Conservation (phyloP, 495 filamentous ascomycete species). For the Penicillium manginii region DNA sequence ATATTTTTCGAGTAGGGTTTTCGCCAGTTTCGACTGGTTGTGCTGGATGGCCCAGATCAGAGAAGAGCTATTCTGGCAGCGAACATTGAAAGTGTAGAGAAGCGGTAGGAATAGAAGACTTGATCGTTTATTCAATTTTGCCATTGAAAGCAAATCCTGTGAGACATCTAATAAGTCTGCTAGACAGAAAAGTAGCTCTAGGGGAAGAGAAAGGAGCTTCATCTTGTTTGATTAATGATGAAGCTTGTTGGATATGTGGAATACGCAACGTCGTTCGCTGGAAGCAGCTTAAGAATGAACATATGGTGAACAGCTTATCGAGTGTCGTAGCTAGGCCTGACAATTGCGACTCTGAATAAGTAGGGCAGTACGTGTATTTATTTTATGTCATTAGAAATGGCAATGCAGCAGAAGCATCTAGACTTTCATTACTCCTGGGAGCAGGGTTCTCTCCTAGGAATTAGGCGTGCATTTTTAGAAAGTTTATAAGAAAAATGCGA, state of each 20-base stretch:
- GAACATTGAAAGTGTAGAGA: neutral
- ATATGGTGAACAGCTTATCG: too few relatives aligned
- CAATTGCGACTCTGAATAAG: too few relatives aligned
- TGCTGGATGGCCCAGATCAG: neutral
- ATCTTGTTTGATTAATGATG: neutral
- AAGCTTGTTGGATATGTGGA: neutral
- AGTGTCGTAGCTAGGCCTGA: too few relatives aligned
- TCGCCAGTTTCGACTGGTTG: neutral
- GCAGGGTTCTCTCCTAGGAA: too few relatives aligned
- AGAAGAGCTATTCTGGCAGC: neutral
- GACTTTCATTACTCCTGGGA: too few relatives aligned
- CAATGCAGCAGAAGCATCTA: too few relatives aligned
- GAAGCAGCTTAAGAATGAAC: too few relatives aligned
- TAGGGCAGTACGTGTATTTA: too few relatives aligned
- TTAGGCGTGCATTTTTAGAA: too few relatives aligned
- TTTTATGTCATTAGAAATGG: too few relatives aligned
- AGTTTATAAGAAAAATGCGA: too few relatives aligned
- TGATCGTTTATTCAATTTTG: neutral
- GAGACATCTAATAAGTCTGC: neutral
- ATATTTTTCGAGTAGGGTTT: neutral
- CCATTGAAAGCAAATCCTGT: neutral
- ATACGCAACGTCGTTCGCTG: too few relatives aligned
- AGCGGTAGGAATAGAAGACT: neutral
- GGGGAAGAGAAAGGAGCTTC: neutral
- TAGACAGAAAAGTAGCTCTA: neutral